Evolutionary conservation across 177 flowering plant genomes (phyloP).

Genomic region (Vitis hybrid): DNA sequence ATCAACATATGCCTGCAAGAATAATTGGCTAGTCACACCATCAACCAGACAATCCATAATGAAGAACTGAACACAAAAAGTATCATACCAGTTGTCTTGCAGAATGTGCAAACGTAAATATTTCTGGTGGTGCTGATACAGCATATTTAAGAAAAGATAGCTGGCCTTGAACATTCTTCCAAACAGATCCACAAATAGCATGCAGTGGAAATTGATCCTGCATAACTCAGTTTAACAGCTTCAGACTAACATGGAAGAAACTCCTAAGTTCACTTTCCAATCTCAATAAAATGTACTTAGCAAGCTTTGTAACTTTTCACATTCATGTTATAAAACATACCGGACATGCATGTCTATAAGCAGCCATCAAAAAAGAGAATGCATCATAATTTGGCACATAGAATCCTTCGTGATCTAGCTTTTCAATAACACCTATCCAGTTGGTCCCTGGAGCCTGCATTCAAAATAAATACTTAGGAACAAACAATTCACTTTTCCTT

Average conservation of each 20-base stretch:
- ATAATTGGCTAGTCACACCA: background rate
- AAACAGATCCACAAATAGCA: constrained; percentile 82
- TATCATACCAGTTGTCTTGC: constrained; percentile 65
- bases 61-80: background rate
- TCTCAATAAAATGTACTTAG: background rate
- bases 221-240: constrained; percentile 17
- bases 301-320: background rate
- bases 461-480: constrained; percentile 4
- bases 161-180: constrained; percentile 95
- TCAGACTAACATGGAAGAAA: constrained; percentile 3
- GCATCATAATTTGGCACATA: constrained; percentile 72
- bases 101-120: constrained; percentile 80
- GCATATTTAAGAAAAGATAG: constrained; percentile 91
- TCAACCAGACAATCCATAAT: background rate
- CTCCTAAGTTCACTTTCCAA: background rate
- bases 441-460: constrained; percentile 76
- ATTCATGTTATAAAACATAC: constrained; percentile 30
- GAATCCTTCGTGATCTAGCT: constrained; percentile 92
- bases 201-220: constrained; percentile 95
- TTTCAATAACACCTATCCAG: constrained; percentile 79
- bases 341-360: constrained; percentile 72
- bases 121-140: constrained; percentile 73
- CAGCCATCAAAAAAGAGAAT: constrained; percentile 75
- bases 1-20: constrained; percentile 65
- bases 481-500: background rate